phyloP scores from a whole-genome alignment of 2,329 filamentous ascomycete species.

The Hirsutella thompsonii region DNA sequence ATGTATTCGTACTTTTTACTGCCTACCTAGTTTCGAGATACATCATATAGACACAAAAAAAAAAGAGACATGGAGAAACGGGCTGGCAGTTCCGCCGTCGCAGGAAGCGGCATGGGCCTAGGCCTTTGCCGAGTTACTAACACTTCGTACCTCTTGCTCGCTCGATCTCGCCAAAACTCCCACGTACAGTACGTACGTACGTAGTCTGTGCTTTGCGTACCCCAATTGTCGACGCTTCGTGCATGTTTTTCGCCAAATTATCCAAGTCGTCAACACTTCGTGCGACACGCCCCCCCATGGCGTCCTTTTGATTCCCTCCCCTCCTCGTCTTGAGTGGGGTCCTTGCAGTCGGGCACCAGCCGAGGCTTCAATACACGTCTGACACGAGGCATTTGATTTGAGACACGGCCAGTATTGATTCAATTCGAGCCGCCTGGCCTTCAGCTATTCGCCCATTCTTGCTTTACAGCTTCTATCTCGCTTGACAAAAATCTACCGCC shows the following conservation, averaged over 20 bases:
- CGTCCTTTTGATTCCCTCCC: too few relatives aligned
- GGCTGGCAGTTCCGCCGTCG: background rate
- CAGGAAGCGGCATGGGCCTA: constrained; percentile 1
- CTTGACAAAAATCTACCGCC: background rate
- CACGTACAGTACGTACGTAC: too few relatives aligned
- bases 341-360: background rate
- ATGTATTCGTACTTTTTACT: too few relatives aligned
- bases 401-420: constrained; percentile 3
- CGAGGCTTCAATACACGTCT: background rate
- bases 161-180: background rate
- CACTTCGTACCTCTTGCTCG: background rate
- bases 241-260: too few relatives aligned
- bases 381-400: background rate
- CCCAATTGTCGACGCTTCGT: too few relatives aligned
- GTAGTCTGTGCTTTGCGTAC: too few relatives aligned
- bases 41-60: too few relatives aligned
- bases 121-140: background rate
- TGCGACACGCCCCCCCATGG: background rate
- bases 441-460: constrained; percentile 2
- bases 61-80: too few relatives aligned
- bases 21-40: too few relatives aligned
- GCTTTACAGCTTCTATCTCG: constrained; percentile 2
- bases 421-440: constrained; percentile 4
- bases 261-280: background rate
- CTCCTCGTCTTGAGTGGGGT: background rate